Evolutionary conservation across 1,284 basidiomycete genomes (phyloP).

Genomic region (Uromyces viciae-fabae): DNA sequence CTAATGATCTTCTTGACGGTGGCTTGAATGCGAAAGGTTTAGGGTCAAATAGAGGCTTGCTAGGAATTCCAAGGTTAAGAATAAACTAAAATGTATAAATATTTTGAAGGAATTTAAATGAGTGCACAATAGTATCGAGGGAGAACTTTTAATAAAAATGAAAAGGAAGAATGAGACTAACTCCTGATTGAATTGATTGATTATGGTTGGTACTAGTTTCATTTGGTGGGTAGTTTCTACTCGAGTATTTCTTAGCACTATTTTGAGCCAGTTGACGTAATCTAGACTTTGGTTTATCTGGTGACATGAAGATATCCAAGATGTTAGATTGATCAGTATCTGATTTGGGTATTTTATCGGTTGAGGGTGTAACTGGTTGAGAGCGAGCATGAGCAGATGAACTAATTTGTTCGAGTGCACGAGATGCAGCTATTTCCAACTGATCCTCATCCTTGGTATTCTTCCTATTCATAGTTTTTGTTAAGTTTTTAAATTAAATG

Average conservation of each 20-base stretch:
- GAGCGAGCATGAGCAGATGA: conserved; percentile 25
- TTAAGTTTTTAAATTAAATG: neutral
- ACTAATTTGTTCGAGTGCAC: conserved; percentile 20
- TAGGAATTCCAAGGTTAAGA: conserved; percentile 24
- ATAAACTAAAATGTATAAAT: neutral
- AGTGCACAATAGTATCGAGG: neutral
- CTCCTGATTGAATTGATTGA: neutral
- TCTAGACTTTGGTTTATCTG: conserved; percentile 30
- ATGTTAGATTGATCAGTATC: neutral
- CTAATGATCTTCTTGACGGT: conserved; percentile 2
- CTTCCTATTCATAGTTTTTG: neutral
- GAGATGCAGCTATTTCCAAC: conserved; percentile 14
- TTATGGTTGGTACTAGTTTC: neutral
- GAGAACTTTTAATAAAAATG: neutral
- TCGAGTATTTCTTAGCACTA: conserved; percentile 21
- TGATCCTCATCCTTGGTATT: neutral
- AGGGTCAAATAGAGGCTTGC: conserved; percentile 12
- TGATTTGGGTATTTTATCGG: neutral
- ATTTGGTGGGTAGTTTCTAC: neutral
- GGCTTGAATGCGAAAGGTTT: neutral
- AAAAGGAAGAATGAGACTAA: neutral
- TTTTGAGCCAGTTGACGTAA: conserved; percentile 36
- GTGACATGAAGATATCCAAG: conserved; percentile 25
- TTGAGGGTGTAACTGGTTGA: neutral
- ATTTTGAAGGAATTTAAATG: neutral